phyloP scores from a whole-genome alignment of 768 basidiomycete species.

The Termitomyces sp. region DNA sequence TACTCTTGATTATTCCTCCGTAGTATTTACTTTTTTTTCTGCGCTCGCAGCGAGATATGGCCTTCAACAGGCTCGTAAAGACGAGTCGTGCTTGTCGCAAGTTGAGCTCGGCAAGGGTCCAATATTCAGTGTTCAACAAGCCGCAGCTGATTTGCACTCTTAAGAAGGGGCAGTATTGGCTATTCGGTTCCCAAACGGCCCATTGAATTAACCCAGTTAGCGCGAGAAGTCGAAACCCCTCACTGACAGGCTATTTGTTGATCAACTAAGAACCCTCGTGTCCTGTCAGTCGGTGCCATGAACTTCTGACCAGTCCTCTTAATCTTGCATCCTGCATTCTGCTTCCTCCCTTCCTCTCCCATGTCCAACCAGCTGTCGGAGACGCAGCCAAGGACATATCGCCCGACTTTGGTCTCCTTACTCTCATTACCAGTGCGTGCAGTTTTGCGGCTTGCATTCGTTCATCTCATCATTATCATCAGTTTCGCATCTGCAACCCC shows the following conservation, averaged over 20 bases:
- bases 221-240: conserved; percentile 1
- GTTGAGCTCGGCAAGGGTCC: background rate
- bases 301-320: conserved; percentile 2
- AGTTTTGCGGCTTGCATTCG: background rate
- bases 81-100: background rate
- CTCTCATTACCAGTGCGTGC: conserved; percentile 33
- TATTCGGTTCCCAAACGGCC: conserved; percentile 12
- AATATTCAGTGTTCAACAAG: background rate
- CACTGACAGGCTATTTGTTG: conserved; percentile 16
- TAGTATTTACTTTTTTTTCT: background rate
- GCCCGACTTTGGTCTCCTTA: conserved; percentile 23
- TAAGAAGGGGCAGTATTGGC: background rate
- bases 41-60: background rate
- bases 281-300: conserved; percentile 1
- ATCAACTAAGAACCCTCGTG: conserved; percentile 12
- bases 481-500: conserved; percentile 61
- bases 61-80: background rate
- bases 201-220: conserved; percentile 4
- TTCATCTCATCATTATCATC: conserved; percentile 2
- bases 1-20: background rate
- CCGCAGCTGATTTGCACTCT: background rate
- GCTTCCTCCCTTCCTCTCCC: conserved; percentile 4
- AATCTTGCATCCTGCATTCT: background rate
- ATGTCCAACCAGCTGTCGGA: conserved; percentile 16
- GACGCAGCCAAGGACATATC: conserved; percentile 23